Evolutionary conservation across 2,329 filamentous ascomycete species (phyloP), one percentile per base, ranked within the genome.

Genomic region (Calonectria pseudoreteaudii): DNA sequence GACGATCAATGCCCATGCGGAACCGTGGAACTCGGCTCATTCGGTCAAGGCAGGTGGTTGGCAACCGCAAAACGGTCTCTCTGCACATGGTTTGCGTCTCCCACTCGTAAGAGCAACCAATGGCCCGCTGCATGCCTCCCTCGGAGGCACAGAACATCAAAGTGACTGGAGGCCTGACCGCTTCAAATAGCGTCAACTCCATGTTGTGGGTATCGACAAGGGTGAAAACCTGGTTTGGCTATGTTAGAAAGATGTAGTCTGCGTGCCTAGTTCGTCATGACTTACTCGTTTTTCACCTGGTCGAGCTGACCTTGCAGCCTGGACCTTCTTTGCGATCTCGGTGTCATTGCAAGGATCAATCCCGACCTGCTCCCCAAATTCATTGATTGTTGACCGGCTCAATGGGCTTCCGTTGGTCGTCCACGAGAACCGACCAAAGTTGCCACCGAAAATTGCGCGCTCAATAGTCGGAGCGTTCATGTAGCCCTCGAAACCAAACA

Each of bases 131-230:
- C 79, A 81, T 81, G 20, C 79, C 79, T 3, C 79, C 79, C 66
- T 81, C 79, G 0, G 77, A 75, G 7, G 79, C 79, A 50, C 79
- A 81, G 71, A 81, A 79, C 78, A 81, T 80, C 65, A 81, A 76
- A 20, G 79, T 78, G 4, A 72, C 75, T 0, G 79, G 79, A 7
- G 79, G 79, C 18, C 77, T 68, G 30, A 77, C 79, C 2, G 84
- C 82, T 49, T 84, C 78, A 28, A 85, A 85, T 3, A 84, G 72
- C 6, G 82, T 85, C 41, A 82, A 64, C 50, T 81, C 72, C 82
- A 85, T 83, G 75, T 81, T 82, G 72, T 81, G 82, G 1, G 83
- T 84, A 44, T 85, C 84, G 0, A 85, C 81, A 18, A 85, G 80
- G 2, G 84, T 85, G 44, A 85, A 85, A 34, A 84, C 76, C 77